Evolutionary conservation across 108 stramenopile genomes (phyloP).

Genomic region (Mediolabrus comicus): DNA sequence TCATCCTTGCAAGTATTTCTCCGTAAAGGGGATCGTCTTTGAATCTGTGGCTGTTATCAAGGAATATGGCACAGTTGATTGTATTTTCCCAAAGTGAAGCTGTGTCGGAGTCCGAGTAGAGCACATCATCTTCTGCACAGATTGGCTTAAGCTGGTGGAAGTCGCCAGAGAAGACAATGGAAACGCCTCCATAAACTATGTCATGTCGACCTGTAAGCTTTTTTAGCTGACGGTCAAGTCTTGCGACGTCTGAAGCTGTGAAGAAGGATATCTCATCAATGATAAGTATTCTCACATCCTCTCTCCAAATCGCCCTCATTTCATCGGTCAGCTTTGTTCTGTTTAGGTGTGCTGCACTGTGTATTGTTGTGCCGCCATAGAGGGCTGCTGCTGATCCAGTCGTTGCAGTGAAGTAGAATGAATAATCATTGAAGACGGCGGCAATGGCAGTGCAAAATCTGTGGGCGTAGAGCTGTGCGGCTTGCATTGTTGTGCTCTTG

Average conservation of each 20-base stretch:
- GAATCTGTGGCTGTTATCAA: slow-evolving; percentile 11
- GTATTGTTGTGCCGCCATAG: no score
- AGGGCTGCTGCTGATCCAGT: no score
- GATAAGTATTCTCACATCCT: slow-evolving; percentile 6
- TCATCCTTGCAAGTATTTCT: not conserved
- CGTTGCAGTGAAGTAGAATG: no score
- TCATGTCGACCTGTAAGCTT: not conserved
- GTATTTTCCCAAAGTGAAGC: slow-evolving; percentile 2
- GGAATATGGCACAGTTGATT: not conserved
- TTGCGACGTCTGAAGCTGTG: not conserved
- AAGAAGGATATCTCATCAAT: slow-evolving; percentile 25
- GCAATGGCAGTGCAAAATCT: no score
- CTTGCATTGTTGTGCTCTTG: no score
- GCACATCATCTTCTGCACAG: not conserved
- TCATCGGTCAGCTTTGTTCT: no score
- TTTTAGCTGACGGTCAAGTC: not conserved
- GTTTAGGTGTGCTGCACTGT: no score
- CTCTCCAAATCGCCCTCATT: not conserved
- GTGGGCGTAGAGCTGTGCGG: no score
- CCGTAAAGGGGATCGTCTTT: slow-evolving; percentile 5
- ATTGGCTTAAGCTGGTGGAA: slow-evolving; percentile 10
- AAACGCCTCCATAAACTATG: slow-evolving; percentile 1
- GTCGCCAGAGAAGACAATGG: slow-evolving; percentile 14
- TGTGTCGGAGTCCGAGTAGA: not conserved
- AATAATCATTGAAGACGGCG: no score